phyloP scores from a whole-genome alignment of 129 eudicot genomes.

The Centaurea solstitialis region DNA sequence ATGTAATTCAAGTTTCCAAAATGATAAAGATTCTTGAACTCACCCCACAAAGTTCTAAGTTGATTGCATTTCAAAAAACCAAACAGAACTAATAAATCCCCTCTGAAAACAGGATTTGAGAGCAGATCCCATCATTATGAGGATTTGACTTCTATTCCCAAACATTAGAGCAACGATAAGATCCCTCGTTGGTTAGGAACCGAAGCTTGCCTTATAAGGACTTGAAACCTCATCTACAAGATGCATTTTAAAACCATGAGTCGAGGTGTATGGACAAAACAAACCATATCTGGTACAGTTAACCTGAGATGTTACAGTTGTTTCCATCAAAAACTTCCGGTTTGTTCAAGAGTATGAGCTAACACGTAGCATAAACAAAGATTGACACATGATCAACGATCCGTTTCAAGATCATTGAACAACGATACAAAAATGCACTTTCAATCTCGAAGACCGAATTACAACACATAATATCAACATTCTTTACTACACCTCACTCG shows the following conservation, averaged over 20 bases:
- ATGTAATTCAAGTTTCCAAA: too few species aligned
- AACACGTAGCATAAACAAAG: background rate
- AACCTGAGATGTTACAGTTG: too few species aligned
- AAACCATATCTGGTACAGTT: too few species aligned
- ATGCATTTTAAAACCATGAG: too few species aligned
- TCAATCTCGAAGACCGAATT: background rate
- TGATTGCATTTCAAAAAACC: background rate
- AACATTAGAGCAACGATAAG: background rate
- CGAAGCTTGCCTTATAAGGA: too few species aligned
- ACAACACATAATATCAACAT: slow-evolving; percentile 27
- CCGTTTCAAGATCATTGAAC: background rate
- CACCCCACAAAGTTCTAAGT: background rate
- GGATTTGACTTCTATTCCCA: background rate
- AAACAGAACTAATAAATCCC: background rate
- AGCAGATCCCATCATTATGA: too few species aligned
- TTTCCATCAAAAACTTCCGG: background rate
- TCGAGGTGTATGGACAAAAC: too few species aligned
- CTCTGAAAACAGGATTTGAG: background rate
- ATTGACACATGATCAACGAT: background rate
- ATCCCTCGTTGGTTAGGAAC: too few species aligned
- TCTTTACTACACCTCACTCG: slow-evolving; percentile 24
- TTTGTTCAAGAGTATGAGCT: background rate
- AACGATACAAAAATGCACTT: background rate
- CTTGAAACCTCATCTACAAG: too few species aligned
- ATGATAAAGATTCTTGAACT: slow-evolving; percentile 11